These are phyloP conservation scores for Penicillium brasilianum DNA, from an alignment of 2,329 filamentous ascomycete genomes.

Conservation along the genomic window DNA sequence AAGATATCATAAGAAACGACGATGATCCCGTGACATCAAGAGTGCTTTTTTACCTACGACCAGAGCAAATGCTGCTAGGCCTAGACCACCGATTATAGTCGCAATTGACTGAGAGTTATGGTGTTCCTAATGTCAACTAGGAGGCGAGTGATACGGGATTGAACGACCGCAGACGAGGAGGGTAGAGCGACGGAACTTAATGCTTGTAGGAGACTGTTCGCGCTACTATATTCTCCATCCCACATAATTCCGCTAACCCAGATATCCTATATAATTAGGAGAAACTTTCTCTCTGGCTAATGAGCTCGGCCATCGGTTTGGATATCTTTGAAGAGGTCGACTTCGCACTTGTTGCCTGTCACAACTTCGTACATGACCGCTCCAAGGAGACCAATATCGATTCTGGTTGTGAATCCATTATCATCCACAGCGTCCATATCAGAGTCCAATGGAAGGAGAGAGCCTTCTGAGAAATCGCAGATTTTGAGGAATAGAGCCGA, in stretches of 20 bases:
- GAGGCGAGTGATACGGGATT: neutral
- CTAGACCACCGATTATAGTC: neutral
- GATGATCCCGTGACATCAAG: neutral
- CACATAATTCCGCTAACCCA: conserved; percentile 38
- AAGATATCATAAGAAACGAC: neutral
- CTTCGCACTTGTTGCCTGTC: conserved; percentile 28
- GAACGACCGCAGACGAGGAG: neutral
- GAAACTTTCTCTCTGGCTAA: conserved; percentile 30
- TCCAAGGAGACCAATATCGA: conserved; percentile 39
- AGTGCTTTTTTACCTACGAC: neutral
- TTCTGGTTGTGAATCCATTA: conserved; percentile 33
- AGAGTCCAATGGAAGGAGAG: conserved; percentile 30
- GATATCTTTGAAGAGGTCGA: conserved; percentile 33
- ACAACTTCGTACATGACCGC: conserved; percentile 37
- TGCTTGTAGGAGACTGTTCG: neutral
- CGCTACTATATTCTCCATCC: conserved; percentile 5
- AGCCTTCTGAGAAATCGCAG: conserved; percentile 36
- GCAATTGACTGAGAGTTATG: neutral
- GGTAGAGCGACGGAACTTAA: neutral
- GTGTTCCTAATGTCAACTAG: neutral
- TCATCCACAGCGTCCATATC: conserved; percentile 36
- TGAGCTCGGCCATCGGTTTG: conserved; percentile 15
- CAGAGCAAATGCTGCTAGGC: neutral
- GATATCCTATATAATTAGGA: conserved; percentile 32
- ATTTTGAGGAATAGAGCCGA: conserved; percentile 35